These are phyloP conservation scores for Chenopodium formosanum DNA, from an alignment of 148 eudicot genomes.

Conservation along the genomic window DNA sequence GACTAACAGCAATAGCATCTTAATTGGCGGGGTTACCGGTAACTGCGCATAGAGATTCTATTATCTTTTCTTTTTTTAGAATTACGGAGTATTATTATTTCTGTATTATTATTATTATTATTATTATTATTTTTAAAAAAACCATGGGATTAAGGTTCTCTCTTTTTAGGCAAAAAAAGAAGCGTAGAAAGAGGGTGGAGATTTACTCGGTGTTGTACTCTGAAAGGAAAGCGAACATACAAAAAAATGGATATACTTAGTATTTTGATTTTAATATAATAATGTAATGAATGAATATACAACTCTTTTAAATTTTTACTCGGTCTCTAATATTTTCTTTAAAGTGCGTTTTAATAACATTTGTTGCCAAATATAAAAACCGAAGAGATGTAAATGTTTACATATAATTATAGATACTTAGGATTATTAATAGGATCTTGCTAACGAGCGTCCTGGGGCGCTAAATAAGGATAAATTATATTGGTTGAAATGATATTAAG, in stretches of 20 bases:
- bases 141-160: conserved; percentile 12
- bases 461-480: too few relatives aligned
- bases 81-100: background rate
- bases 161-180: background rate
- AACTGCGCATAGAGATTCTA: conserved; percentile 30
- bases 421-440: background rate
- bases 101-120: background rate
- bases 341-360: too few relatives aligned
- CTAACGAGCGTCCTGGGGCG: too few relatives aligned
- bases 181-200: conserved; percentile 11
- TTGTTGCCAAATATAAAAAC: too few relatives aligned
- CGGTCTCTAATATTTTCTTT: too few relatives aligned
- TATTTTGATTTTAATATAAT: conserved; percentile 8
- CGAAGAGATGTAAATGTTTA: too few relatives aligned
- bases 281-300: background rate
- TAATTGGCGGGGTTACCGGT: conserved; percentile 29
- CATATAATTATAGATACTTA: background rate
- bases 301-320: background rate
- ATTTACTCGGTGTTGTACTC: conserved; percentile 29
- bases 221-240: conserved; percentile 25
- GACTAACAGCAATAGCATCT: conserved; percentile 10
- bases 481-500: too few relatives aligned
- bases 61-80: background rate
- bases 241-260: background rate
- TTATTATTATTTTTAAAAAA: background rate